Evolutionary conservation across 106 monocot genomes (phyloP).

Genomic region (Xerophyta viscosa): DNA sequence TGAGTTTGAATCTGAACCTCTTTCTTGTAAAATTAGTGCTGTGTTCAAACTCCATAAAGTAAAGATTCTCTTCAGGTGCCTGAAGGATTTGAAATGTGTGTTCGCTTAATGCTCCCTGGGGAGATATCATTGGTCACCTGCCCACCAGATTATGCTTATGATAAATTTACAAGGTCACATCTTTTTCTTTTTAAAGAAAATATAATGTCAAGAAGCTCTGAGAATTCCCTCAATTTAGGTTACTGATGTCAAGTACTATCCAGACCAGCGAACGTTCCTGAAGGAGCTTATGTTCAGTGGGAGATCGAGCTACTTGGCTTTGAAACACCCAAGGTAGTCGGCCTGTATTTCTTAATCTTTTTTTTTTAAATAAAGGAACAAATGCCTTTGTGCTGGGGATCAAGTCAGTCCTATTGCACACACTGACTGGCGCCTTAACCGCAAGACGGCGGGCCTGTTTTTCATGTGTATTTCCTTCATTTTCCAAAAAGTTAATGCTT

Average conservation of each 20-base stretch:
- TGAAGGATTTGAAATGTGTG: conserved; percentile 92
- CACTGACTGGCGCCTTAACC: no score
- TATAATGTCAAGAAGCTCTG: no score
- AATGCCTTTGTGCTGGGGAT: no score
- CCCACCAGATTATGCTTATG: conserved; percentile 99
- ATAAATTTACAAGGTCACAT: conserved; percentile 84
- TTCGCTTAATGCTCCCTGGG: conserved; percentile 92
- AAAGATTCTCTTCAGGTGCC: conserved; percentile 82
- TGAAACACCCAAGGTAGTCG: conserved; percentile 80
- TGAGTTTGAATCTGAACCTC: no score
- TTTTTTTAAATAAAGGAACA: no score
- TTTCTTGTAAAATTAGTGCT: no score
- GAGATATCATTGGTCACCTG: conserved; percentile 82
- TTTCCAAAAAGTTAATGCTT: no score
- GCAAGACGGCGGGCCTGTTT: no score
- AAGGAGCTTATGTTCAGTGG: conserved; percentile 92
- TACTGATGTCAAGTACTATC: conserved; percentile 5
- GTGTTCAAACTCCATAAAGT: no score
- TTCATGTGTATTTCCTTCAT: no score
- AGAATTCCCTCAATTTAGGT: neutral
- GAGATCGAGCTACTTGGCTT: conserved; percentile 94
- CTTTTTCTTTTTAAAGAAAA: neutral
- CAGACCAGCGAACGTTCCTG: conserved; percentile 77
- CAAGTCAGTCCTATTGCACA: no score
- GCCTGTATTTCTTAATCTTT: no score